Base-by-base conservation (phyloP, 805 yeast genomes). In the Starmerella davenportii region DNA sequence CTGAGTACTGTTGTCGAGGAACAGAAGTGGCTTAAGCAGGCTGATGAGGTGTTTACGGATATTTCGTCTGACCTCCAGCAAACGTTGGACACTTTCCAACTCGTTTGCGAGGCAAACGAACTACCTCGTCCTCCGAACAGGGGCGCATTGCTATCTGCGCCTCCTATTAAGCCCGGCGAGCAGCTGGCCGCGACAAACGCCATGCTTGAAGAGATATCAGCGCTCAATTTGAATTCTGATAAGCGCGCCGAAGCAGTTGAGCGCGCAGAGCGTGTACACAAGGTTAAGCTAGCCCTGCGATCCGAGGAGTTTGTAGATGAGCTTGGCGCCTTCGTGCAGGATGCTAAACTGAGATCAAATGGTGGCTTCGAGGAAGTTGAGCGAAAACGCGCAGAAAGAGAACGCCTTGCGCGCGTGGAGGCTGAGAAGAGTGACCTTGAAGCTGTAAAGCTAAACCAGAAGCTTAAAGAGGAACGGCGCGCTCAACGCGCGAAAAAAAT, bases 301-400 rank as follows among this genome's bases (percentile, higher is more conserved):
- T 59, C 62, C 34, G 76, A 72, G 45, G 76, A 75, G 38, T 87
- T 87, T 51, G 80, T 78, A 53, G 84, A 79, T 42, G 96, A 87
- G 53, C 61, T 87, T 5, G 90, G 76, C 2, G 77, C 71, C 17
- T 87, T 82, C 63, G 94, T 87, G 5, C 85, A 67, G 5, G 87
- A 75, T 32, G 67, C 71, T 21, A 78, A 68, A 52, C 63, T 87
- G 41, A 80, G 79, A 52, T 77, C 72, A 45, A 70, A 84, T 16
- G 95, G 95, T 4, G 95, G 96, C 1, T 69, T 84, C 17, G 92
- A 79, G 44, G 95, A 82, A 50, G 62, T 80, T 17, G 96, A 87
- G 49, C 64, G 80, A 43, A 47, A 65, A 36, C 64, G 95, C 42
- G 65, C 63, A 47, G 60, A 66, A 43, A 75, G 79, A 46, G 52